Conservation (phyloP, 129 eudicot genomes). For the Mikania micrantha region DNA sequence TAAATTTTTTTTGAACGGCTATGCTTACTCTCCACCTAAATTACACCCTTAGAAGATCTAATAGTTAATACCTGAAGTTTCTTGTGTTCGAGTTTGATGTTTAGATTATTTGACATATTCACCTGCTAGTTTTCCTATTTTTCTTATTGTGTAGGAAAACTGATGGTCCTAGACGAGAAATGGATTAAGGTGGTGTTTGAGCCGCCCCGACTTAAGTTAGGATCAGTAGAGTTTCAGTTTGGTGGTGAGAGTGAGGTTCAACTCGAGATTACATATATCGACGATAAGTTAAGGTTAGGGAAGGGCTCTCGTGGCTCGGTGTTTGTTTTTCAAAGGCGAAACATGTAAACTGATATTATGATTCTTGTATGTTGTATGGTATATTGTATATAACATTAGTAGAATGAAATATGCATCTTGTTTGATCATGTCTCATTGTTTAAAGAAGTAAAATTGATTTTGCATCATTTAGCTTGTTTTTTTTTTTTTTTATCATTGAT, state of each 20-base stretch:
- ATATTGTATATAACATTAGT: background rate
- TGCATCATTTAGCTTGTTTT: no score
- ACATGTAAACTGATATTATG: background rate
- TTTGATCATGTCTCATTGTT: background rate
- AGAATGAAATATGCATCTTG: background rate
- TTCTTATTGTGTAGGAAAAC: slow-evolving; percentile 49
- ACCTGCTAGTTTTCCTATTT: background rate
- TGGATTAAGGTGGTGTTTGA: slow-evolving; percentile 97
- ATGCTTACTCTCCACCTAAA: no score
- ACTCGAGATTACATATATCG: slow-evolving; percentile 85
- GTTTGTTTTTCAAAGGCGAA: slow-evolving; percentile 81
- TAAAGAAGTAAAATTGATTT: background rate
- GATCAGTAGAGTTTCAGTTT: slow-evolving; percentile 57
- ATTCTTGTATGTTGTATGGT: background rate
- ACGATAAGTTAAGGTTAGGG: slow-evolving; percentile 79
- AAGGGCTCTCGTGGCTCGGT: slow-evolving; percentile 90
- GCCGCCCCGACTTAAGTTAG: slow-evolving; percentile 77
- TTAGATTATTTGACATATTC: background rate
- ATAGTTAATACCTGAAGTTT: background rate
- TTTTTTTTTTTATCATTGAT: no score
- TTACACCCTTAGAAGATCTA: no score
- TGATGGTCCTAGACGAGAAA: slow-evolving; percentile 75
- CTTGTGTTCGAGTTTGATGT: background rate
- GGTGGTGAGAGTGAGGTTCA: slow-evolving; percentile 91
- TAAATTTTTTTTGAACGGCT: no score